A percentile compares a stretch with the other conserved stretches of the same genome.
Conservation (phyloP, 352 stramenopile species). For the Thalassiosira hispida region DNA sequence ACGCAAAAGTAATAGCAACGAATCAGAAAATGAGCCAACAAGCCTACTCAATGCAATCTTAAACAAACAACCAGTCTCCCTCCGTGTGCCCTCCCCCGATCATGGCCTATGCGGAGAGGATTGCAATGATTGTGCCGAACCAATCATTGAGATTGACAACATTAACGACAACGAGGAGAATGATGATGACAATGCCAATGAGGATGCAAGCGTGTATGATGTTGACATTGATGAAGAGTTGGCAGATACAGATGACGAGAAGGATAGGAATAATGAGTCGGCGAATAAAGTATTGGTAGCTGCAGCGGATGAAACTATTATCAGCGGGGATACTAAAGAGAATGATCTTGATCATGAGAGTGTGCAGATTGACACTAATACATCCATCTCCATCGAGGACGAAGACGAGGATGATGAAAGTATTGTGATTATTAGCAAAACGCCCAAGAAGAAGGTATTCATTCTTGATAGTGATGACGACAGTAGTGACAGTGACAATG, state of each 20-base stretch:
- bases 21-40: background rate
- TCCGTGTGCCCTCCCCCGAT: constrained; percentile 11
- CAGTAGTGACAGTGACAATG: constrained; percentile 6
- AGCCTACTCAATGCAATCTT: constrained; percentile 40
- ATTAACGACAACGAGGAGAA: background rate
- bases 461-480: constrained; percentile 34
- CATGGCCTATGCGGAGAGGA: constrained; percentile 36
- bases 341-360: background rate
- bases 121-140: constrained; percentile 40
- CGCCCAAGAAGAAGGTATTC: constrained; percentile 14
- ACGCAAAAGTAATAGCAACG: background rate
- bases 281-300: background rate
- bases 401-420: constrained; percentile 20
- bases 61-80: constrained; percentile 30
- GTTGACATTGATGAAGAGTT: constrained; percentile 15
- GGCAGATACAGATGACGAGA: constrained; percentile 23
- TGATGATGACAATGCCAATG: background rate
- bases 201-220: constrained; percentile 1
- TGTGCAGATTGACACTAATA: background rate
- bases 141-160: constrained; percentile 45
- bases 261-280: constrained; percentile 5
- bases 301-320: background rate
- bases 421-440: constrained; percentile 10
- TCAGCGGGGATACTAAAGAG: background rate
- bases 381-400: background rate